Base-by-base conservation (phyloP, 495 filamentous ascomycete species). In the Pseudevernia furfuracea region DNA sequence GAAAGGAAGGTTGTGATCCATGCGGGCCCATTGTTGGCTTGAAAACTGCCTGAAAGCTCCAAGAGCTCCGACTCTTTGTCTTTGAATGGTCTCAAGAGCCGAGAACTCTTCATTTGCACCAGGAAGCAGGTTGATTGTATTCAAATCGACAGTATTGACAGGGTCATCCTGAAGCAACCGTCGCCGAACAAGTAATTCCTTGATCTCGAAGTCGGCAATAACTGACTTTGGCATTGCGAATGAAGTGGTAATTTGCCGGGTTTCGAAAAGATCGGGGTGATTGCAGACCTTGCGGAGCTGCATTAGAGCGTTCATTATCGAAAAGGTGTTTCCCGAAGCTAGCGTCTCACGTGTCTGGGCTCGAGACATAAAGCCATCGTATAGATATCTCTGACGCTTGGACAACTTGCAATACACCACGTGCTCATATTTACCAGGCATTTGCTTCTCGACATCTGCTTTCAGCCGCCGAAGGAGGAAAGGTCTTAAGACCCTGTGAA, bases 301-400 rank as follows among this genome's bases (percentile, higher is more conserved):
- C 94, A 99, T 96, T 52, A 99, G 78, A 75, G 95, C 97, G 74
- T 96, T 96, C 74, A 97, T 97, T 72, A 97, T 96, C 12, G 90
- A 96, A 68, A 97, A 85, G 72, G 96, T 96, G 69, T 97, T 99
- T 25, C 95, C 95, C 1, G 91, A 96, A n/a, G 89, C 83, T 19
- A 97, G 81, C 0, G 90, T 96, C 68, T 90, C 85, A 64, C 89
- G 85, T 0, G 95, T 97, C 66, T 96, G 88, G 3, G 91, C 87
- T 67, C 91, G 87, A n/a, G 90, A 90, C 79, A 99, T 88, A 74
- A 97, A 99, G 7, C 91, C 92, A 75, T 99, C 93, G 72, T 99
- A 99, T 23, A 99, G 75, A 73, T 93, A 93, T 44, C 95, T 84
- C 71, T 99, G 95, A 30, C 95, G 85, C 72, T 96, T 96, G 17